phyloP scores from a whole-genome alignment of 176 grass and related monocot genomes.

The Juncus inflexus region DNA sequence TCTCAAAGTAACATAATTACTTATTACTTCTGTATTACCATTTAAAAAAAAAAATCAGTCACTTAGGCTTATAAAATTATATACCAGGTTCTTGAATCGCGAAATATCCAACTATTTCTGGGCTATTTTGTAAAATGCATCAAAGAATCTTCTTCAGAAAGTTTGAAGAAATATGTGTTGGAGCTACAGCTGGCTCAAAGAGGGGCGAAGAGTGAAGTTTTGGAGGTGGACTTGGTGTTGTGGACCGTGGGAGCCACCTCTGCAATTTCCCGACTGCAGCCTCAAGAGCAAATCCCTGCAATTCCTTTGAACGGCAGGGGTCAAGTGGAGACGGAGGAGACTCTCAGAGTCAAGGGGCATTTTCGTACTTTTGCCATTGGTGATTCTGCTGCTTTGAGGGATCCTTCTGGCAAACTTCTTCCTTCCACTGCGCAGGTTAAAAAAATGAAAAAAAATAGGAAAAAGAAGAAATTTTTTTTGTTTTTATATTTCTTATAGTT shows the following conservation, averaged over 20 bases:
- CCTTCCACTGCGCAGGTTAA: constrained; percentile 79
- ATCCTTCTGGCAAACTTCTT: constrained; percentile 69
- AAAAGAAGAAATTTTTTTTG: background rate
- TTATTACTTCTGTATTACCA: background rate
- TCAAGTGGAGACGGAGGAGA: constrained; percentile 91
- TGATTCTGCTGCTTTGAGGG: constrained; percentile 83
- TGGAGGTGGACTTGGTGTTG: constrained; percentile 74
- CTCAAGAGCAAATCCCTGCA: constrained; percentile 45
- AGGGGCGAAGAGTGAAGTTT: constrained; percentile 38
- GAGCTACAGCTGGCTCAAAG: constrained; percentile 88
- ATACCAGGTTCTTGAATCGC: constrained; percentile 72
- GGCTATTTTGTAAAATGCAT: constrained; percentile 75
- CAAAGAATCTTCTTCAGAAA: constrained; percentile 43
- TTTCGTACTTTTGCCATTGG: constrained; percentile 86
- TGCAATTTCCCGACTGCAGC: constrained; percentile 62
- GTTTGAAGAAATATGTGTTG: constrained; percentile 66
- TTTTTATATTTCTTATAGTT: background rate
- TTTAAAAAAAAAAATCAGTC: too few relatives aligned
- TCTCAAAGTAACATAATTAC: constrained; percentile 53
- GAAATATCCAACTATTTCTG: constrained; percentile 81
- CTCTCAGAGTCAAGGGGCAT: constrained; percentile 84
- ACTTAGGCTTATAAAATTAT: background rate
- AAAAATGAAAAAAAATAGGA: too few relatives aligned
- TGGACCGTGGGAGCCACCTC: constrained; percentile 91
- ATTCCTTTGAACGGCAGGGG: constrained; percentile 83